These are phyloP conservation scores for Paramecium biaurelia DNA, from an alignment of 73 alveolate genomes.

Conservation along the genomic window DNA sequence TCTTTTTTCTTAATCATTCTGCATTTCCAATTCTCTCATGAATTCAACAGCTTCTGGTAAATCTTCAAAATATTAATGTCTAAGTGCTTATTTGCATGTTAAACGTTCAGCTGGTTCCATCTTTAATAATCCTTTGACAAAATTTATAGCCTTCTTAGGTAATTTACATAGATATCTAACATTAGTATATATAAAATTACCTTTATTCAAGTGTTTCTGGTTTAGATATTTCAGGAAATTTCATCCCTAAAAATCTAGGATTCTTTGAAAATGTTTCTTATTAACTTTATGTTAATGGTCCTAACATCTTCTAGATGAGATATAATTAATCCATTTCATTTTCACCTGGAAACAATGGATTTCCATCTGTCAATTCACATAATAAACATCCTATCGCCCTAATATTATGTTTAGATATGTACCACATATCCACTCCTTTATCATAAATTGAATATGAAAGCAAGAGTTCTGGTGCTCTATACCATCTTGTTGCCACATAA, in stretches of 20 bases:
- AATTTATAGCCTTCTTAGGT: constrained; percentile 54
- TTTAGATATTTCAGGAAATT: constrained; percentile 88
- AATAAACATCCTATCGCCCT: constrained; percentile 86
- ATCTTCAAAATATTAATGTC: constrained; percentile 85
- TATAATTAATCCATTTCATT: constrained; percentile 89
- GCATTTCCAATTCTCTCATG: constrained; percentile 9
- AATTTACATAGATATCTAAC: constrained; percentile 41
- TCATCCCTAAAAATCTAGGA: constrained; percentile 89
- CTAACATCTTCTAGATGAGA: constrained; percentile 85
- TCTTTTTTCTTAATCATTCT: constrained; percentile 30
- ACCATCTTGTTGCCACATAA: constrained; percentile 69
- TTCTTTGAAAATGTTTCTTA: constrained; percentile 83
- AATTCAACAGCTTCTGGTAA: constrained; percentile 69
- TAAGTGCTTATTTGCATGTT: constrained; percentile 80
- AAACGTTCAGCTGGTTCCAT: constrained; percentile 89
- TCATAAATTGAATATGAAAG: constrained; percentile 21
- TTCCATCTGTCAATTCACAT: constrained; percentile 94
- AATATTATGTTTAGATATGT: background rate
- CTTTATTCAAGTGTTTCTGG: constrained; percentile 94
- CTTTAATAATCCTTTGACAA: constrained; percentile 83
- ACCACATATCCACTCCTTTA: constrained; percentile 64
- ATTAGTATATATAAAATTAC: background rate
- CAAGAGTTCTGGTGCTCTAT: constrained; percentile 42
- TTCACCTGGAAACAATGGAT: constrained; percentile 96
- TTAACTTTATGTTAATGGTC: constrained; percentile 81